A percentile compares a stretch with the other conserved stretches of the same genome.
Conservation (phyloP, 1,284 basidiomycete species). For the Pterulicium gracile region DNA sequence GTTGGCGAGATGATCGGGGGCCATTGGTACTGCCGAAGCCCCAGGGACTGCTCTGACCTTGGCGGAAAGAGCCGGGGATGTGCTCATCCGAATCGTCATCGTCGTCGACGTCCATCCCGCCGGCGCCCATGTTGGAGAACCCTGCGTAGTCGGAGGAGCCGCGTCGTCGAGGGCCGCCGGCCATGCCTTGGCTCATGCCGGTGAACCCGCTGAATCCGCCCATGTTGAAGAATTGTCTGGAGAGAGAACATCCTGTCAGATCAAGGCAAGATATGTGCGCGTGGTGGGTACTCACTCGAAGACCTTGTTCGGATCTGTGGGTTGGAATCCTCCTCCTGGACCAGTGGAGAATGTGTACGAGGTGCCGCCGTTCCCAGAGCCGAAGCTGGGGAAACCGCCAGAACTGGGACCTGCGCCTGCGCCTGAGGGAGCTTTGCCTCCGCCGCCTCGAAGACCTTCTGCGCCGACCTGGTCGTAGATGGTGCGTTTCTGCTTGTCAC, state of each 20-base stretch:
- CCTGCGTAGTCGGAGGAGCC: too few species aligned
- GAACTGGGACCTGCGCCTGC: constrained; percentile 39
- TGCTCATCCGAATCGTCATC: constrained; percentile 47
- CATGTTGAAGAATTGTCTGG: constrained; percentile 60
- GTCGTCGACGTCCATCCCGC: constrained; percentile 28
- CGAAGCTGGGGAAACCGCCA: constrained; percentile 31
- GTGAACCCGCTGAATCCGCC: constrained; percentile 34
- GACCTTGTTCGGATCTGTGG: constrained; percentile 83
- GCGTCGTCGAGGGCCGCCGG: constrained; percentile 19
- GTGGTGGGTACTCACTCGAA: constrained; percentile 72
- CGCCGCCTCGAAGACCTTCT: constrained; percentile 81
- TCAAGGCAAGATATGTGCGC: too few species aligned
- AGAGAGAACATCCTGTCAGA: too few species aligned
- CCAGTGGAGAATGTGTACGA: constrained; percentile 54
- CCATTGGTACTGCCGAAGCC: constrained; percentile 15
- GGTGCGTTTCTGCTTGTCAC: constrained; percentile 86
- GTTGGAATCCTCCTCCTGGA: constrained; percentile 45
- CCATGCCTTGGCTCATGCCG: constrained; percentile 26
- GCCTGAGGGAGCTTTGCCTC: constrained; percentile 36
- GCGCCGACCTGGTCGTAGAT: constrained; percentile 96
- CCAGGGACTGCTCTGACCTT: constrained; percentile 43
- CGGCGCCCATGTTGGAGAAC: too few species aligned
- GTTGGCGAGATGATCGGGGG: constrained; percentile 16
- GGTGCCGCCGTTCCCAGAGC: constrained; percentile 30
- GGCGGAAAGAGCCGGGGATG: constrained; percentile 34